Base-by-base conservation (phyloP, 345 rosid genomes). In the Eucalyptus coolabah region DNA sequence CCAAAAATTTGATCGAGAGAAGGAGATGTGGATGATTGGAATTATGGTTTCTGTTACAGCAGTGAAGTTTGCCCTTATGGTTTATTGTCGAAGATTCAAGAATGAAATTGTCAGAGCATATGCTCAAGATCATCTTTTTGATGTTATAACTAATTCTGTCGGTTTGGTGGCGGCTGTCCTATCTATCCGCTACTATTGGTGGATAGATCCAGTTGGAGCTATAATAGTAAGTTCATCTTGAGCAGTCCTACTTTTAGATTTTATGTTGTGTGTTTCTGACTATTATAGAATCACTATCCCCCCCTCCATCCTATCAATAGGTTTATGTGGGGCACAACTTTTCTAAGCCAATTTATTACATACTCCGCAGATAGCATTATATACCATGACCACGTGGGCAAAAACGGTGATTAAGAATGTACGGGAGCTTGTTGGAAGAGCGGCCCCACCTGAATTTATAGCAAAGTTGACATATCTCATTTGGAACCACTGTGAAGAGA, bases 381-480 rank as follows among this genome's bases (percentile, higher is more conserved):
- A 97, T 80, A 97, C 99, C 2, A 96, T 96, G 30, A 87, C 72
- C 86, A 95, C 96, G 8, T 97, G 99, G 99, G 94, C 96, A 7
- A 95, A 88, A 93, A 96, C 94, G 14, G 98, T 96, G n/a, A 37
- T 97, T 6, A 96, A 95, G 92, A 97, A 97, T 81, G 99, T 95
- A 42, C 81, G 94, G 89, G 93, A 95, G 14, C 91, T 96, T 24
- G 94, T 96, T 10, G 97, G 98, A 89, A 94, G 97, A 65, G 93
- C 95, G 4, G 98, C 97, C 5, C 98, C 99, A 15, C 99, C 98
- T 0, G 98, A 97, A 65, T 97, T 96, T 90, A 85, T 97, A 32
- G 92, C 97, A 7, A 97, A 97, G 89, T 89, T 97, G 30, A 56
- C 63, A 56, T 97, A 95, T 86, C 92, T 96, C 60, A 92, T 95